Base-by-base conservation (phyloP, 1,139 yeast genomes). In the Geotrichum cucujoidarum region DNA sequence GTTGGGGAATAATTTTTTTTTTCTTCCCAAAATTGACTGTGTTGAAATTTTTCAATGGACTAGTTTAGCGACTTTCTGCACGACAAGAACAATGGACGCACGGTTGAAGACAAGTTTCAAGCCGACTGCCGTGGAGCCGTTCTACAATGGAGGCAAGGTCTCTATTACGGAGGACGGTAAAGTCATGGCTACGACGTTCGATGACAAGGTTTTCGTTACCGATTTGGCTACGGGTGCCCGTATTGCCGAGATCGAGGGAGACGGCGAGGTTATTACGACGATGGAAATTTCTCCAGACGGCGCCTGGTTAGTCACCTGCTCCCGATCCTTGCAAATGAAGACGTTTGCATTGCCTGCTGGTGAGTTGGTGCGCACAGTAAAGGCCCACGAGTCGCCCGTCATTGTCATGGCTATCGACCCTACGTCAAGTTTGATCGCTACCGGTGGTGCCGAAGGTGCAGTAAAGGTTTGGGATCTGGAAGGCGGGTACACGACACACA, bases 361-460 rank as follows among this genome's bases (percentile, higher is more conserved):
- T 4, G 57, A 53, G 11, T 54, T 62, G 62, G 22, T 64, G 49
- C 52, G 72, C 61, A 43, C 65, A 64, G 41, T 77, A 71, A 53
- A 69, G 66, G 62, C 74, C 73, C 64, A 71, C 69, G 64, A 85
- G 74, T 64, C 96, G 0, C 96, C 97, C 0, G 85, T 87, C 1
- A 86, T 86, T 64, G 83, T 88, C 17, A 76, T 89, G 50, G 74
- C 83, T 13, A 78, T 78, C 29, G 98, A 92, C 64, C 65, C 78
- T 4, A 88, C 97, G 0, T 84, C 95, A 14, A 79, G 95, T 3
- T 72, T 92, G 44, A 79, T 90, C 61, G 95, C 96, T 32, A 82
- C 94, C 60, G 99, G 99, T 43, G 92, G 95, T 42, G 85, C 97
- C 0, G 98, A 94, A 64, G 97, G 98, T 44, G 78, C 81, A 35